Conservation (phyloP, 2,329 filamentous ascomycete genomes). For the Botrytis elliptica region DNA sequence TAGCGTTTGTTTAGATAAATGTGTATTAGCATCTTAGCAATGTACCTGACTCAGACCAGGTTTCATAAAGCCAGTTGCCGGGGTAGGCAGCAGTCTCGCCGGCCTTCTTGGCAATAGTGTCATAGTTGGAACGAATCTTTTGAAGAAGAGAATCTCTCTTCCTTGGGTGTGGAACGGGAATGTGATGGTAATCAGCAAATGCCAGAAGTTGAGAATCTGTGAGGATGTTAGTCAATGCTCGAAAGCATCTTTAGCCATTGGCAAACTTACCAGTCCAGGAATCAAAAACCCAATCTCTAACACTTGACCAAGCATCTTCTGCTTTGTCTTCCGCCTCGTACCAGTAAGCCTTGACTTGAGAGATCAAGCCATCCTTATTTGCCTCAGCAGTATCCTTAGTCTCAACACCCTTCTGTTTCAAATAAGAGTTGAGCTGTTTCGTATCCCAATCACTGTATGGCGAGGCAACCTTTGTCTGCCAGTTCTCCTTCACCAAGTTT, state of each 20-base stretch:
- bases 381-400: slow-evolving; percentile 64
- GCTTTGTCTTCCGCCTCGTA: slow-evolving; percentile 77
- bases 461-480: slow-evolving; percentile 72
- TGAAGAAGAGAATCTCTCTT: slow-evolving; percentile 79
- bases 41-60: slow-evolving; percentile 74
- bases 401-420: slow-evolving; percentile 69
- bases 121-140: slow-evolving; percentile 77
- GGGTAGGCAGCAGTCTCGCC: slow-evolving; percentile 84
- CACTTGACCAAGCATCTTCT: slow-evolving; percentile 66
- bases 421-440: slow-evolving; percentile 64
- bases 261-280: slow-evolving; percentile 46
- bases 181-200: slow-evolving; percentile 84
- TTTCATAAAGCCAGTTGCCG: slow-evolving; percentile 88
- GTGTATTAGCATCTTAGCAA: neutral
- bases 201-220: slow-evolving; percentile 87
- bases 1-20: slow-evolving; percentile 19
- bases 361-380: slow-evolving; percentile 66
- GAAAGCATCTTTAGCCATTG: neutral
- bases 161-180: slow-evolving; percentile 82
- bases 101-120: slow-evolving; percentile 67
- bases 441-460: slow-evolving; percentile 79
- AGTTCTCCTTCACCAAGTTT: slow-evolving; percentile 83
- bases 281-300: slow-evolving; percentile 92
- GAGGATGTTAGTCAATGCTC: slow-evolving; percentile 37
- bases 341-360: slow-evolving; percentile 71